Evolutionary conservation across 352 stramenopile species (phyloP), one percentile per base, ranked within the genome.

Genomic region (Lagenidium giganteum): DNA sequence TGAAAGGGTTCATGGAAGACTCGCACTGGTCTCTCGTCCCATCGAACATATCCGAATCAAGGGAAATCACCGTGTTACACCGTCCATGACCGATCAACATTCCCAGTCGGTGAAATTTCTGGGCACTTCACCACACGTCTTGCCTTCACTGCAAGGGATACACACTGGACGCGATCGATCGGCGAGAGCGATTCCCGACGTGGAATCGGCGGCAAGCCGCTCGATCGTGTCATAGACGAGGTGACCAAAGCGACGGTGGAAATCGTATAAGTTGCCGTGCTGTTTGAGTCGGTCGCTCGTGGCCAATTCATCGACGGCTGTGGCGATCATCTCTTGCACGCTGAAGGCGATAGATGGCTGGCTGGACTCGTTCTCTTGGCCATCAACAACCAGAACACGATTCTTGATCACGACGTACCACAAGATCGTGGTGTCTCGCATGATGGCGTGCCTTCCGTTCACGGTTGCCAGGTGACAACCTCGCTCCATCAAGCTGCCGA

Each of bases 191-290:
- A 55, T 49, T 3, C 47, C 37, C 14, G 14, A 41, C 11, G 6
- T 16, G 9, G 26, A 38, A 6, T 38, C 26, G 8, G 20, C 24
- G 7, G 47, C 47, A 8, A 55, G 18, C 5, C 32, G 16, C 20
- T 49, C 38, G 5, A 55, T 36, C 7, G 34, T 48, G 34, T 55
- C 47, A 23, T 35, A 55, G 4, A 28, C 4, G 3, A 48, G 13
- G 30, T 55, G 47, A 11, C 37, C 47, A 7, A 55, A 43, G 4
- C 34, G 35, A 3, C n/a, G 1, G n/a, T 55, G 36, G 27, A 49
- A 42, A 17, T 53, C 12, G 14, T 34, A 22, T 13, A 55, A 38
- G n/a, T 26, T 38, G 14, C 37, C 47, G 18, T 48, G 17, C 20
- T 48, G 28, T 40, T n/a, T n/a, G n/a, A n/a, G n/a, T n/a, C n/a